A percentile compares a stretch with the other conserved stretches of the same genome.
phyloP scores from a whole-genome alignment of 345 rosid genomes.

The Camelina hispida region DNA sequence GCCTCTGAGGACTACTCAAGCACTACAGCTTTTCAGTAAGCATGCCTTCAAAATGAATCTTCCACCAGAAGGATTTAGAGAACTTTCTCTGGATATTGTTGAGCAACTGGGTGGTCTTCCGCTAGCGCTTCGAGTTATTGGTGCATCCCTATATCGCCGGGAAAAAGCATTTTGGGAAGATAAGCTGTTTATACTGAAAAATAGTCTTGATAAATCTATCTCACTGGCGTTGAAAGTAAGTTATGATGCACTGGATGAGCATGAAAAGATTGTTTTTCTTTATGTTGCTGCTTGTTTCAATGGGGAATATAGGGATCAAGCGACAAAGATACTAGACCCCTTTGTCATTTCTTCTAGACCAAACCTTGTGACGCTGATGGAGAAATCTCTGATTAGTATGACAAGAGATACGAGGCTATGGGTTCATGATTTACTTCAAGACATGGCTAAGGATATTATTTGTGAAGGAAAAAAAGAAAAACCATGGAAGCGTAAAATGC shows the following conservation, averaged over 20 bases:
- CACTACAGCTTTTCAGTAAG: constrained; percentile 39
- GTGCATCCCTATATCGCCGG: constrained; percentile 37
- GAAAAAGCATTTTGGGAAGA: constrained; percentile 27
- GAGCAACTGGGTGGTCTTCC: constrained; percentile 47
- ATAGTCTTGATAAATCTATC: constrained; percentile 24
- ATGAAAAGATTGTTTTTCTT: constrained; percentile 32
- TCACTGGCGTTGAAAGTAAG: constrained; percentile 16
- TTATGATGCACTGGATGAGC: constrained; percentile 33
- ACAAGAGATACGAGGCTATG: constrained; percentile 25
- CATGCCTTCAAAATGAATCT: constrained; percentile 31
- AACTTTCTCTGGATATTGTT: constrained; percentile 20
- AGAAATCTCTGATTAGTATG: constrained; percentile 35
- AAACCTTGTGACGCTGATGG: constrained; percentile 19
- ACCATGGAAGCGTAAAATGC: constrained; percentile 38
- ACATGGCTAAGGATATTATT: constrained; percentile 38
- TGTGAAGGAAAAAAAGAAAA: constrained; percentile 34
- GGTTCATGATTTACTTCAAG: constrained; percentile 44
- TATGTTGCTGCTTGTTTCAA: constrained; percentile 34
- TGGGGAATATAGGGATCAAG: constrained; percentile 34
- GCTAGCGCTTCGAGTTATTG: constrained; percentile 36
- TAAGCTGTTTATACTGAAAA: constrained; percentile 14
- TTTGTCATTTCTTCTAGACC: constrained; percentile 26
- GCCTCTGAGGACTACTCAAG: constrained; percentile 31
- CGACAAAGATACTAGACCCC: constrained; percentile 19
- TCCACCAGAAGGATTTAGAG: constrained; percentile 17